Evolutionary conservation across 768 basidiomycete genomes (phyloP).

Genomic region (Austroboletus festivus): DNA sequence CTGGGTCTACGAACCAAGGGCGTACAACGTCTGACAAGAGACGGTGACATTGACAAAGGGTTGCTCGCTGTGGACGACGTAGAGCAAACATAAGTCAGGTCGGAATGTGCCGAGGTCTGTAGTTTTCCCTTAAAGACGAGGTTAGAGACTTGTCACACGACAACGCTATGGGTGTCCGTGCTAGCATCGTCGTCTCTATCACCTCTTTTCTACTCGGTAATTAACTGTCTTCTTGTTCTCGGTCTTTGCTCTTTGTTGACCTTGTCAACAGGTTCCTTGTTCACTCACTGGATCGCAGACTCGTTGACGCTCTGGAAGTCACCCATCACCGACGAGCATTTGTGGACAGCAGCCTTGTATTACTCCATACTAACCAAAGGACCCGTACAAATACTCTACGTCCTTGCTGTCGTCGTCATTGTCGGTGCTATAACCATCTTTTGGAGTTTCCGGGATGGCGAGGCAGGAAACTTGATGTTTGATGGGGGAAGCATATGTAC

Average conservation of each 20-base stretch:
- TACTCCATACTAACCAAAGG: slow-evolving; percentile 75
- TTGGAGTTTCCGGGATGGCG: slow-evolving; percentile 73
- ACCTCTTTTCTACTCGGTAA: slow-evolving; percentile 80
- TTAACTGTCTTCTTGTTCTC: slow-evolving; percentile 7
- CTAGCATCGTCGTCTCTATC: slow-evolving; percentile 68
- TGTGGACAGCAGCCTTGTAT: slow-evolving; percentile 81
- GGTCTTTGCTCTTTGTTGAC: background rate
- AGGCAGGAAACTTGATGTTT: slow-evolving; percentile 86
- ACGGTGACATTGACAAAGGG: too few relatives aligned
- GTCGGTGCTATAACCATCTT: slow-evolving; percentile 67
- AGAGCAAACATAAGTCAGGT: slow-evolving; percentile 22
- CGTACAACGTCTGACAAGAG: slow-evolving; percentile 20
- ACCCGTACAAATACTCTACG: slow-evolving; percentile 53
- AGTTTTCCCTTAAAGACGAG: slow-evolving; percentile 5
- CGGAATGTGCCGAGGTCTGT: slow-evolving; percentile 20
- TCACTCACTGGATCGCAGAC: slow-evolving; percentile 93
- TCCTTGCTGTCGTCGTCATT: slow-evolving; percentile 52
- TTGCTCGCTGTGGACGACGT: slow-evolving; percentile 12
- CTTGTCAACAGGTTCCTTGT: slow-evolving; percentile 61
- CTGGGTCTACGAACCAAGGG: slow-evolving; percentile 71
- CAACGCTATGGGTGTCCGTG: slow-evolving; percentile 62
- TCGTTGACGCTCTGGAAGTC: slow-evolving; percentile 87
- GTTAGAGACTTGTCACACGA: slow-evolving; percentile 7
- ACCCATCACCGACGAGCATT: slow-evolving; percentile 77
- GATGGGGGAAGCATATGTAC: slow-evolving; percentile 86